A percentile compares a stretch with the other conserved stretches of the same genome.
These are phyloP conservation scores for Picea glauca DNA, from an alignment of 75 land plant genomes.

Conservation along the genomic window DNA sequence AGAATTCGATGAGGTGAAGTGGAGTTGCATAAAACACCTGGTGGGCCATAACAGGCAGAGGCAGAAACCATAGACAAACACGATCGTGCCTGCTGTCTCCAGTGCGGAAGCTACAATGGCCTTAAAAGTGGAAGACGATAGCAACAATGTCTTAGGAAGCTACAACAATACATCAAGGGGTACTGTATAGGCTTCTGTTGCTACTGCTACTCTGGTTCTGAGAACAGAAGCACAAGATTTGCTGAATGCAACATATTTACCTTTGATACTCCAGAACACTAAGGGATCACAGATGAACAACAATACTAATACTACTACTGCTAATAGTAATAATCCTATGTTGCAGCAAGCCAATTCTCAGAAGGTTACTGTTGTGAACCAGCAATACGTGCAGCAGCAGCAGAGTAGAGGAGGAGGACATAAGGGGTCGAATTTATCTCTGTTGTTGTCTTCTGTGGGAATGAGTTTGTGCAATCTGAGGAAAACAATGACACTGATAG, in stretches of 20 bases:
- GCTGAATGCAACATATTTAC: conserved; percentile 6
- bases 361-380: not conserved
- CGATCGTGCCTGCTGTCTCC: conserved; percentile 4
- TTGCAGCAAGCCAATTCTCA: not conserved
- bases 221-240: no score
- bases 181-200: not conserved
- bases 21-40: conserved; percentile 54
- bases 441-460: not conserved
- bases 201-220: not conserved
- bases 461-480: conserved; percentile 1
- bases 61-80: conserved; percentile 49
- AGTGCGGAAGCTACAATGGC: not conserved
- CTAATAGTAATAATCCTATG: no score
- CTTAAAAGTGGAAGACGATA: not conserved
- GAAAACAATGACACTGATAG: not conserved
- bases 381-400: not conserved
- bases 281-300: not conserved
- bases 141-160: not conserved
- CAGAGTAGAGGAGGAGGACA: not conserved
- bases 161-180: not conserved
- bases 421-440: not conserved
- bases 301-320: not conserved
- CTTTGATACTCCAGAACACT: no score
- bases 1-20: no score
- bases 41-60: conserved; percentile 50